Evolutionary conservation across 768 basidiomycete genomes (phyloP).

Genomic region (Rhizopogon vesiculosus): DNA sequence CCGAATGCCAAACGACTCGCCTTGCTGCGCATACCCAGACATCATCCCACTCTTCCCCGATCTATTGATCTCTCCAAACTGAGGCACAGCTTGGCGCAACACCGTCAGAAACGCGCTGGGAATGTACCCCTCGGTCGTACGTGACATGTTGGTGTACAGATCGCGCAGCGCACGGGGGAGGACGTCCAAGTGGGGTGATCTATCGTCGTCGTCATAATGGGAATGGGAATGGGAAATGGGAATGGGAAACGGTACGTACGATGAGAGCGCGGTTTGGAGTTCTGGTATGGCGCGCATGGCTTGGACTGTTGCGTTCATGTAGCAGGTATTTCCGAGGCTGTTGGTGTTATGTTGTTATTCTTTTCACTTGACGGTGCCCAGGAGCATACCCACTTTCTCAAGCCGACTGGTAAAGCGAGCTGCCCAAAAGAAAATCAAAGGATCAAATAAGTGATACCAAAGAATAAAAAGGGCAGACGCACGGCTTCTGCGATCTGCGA

Average conservation of each 20-base stretch:
- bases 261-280: conserved; percentile 64
- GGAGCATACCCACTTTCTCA: conserved; percentile 54
- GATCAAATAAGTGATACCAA: background rate
- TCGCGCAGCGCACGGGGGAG: conserved; percentile 55
- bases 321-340: conserved; percentile 91
- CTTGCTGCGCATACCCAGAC: conserved; percentile 78
- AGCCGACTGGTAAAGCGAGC: conserved; percentile 78
- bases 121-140: conserved; percentile 70
- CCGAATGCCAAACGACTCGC: conserved; percentile 14
- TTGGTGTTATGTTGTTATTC: background rate
- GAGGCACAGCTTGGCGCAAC: conserved; percentile 77
- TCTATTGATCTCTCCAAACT: conserved; percentile 76
- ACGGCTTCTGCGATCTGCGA: conserved; percentile 76
- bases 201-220: conserved; percentile 3
- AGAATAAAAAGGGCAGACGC: conserved; percentile 17
- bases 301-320: conserved; percentile 96
- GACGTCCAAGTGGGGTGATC: conserved; percentile 35
- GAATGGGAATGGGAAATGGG: background rate
- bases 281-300: conserved; percentile 92
- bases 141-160: conserved; percentile 68
- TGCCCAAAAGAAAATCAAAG: conserved; percentile 20
- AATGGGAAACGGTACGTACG: conserved; percentile 32
- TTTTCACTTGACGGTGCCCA: background rate
- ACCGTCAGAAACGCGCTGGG: conserved; percentile 65
- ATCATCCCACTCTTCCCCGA: conserved; percentile 32